phyloP scores from a whole-genome alignment of 2,329 filamentous ascomycete genomes.

The Pyrenophora teres region DNA sequence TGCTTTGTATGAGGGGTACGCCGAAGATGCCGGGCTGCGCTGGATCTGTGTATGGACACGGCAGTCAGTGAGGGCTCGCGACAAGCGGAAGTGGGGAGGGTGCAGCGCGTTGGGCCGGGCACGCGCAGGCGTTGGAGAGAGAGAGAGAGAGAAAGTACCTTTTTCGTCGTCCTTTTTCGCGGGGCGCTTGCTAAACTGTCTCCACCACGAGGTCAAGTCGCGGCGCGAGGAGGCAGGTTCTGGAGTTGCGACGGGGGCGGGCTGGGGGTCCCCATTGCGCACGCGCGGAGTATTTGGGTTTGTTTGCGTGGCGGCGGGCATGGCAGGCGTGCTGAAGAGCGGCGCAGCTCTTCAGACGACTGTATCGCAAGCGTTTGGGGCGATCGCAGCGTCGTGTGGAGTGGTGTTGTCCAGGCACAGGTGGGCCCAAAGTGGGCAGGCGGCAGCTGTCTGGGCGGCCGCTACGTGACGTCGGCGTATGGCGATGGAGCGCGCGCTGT shows the following conservation, averaged over 20 bases:
- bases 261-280: slow-evolving; percentile 51
- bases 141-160: slow-evolving; percentile 51
- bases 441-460: slow-evolving; percentile 30
- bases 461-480: slow-evolving; percentile 21
- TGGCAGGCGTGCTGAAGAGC: slow-evolving; percentile 36
- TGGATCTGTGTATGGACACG: slow-evolving; percentile 32
- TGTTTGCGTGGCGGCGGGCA: slow-evolving; percentile 48
- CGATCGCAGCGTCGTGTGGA: slow-evolving; percentile 25
- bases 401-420: slow-evolving; percentile 26
- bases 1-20: slow-evolving; percentile 88
- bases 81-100: slow-evolving; percentile 18
- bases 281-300: slow-evolving; percentile 49
- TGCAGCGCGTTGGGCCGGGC: slow-evolving; percentile 14
- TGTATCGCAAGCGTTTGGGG: slow-evolving; percentile 19
- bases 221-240: slow-evolving; percentile 80
- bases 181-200: slow-evolving; percentile 75
- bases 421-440: slow-evolving; percentile 32
- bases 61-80: slow-evolving; percentile 30
- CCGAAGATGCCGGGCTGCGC: slow-evolving; percentile 84
- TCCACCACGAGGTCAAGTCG: slow-evolving; percentile 97
- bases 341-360: slow-evolving; percentile 30
- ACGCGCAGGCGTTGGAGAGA: neutral
- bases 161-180: slow-evolving; percentile 66
- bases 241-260: slow-evolving; percentile 53
- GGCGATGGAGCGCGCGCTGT: slow-evolving; percentile 9